Conservation (phyloP, 208 protist species). For the Balamuthia mandrillaris region DNA sequence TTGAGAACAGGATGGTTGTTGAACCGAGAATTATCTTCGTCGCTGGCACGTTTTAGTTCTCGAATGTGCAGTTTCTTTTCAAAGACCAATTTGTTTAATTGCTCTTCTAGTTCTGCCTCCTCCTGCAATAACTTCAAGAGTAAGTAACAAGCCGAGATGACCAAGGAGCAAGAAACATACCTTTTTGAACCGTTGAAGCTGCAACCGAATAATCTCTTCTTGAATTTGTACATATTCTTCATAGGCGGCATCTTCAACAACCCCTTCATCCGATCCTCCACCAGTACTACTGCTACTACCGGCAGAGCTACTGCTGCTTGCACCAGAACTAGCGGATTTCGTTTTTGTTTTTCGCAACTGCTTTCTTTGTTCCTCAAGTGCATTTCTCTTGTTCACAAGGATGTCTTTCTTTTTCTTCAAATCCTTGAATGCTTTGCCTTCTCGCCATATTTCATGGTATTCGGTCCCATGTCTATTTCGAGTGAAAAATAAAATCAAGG, state of each 20-base stretch:
- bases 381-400: neutral
- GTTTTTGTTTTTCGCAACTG: neutral
- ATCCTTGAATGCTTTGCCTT: neutral
- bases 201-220: slow-evolving; percentile 17
- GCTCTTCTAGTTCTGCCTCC: neutral
- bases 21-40: slow-evolving; percentile 51
- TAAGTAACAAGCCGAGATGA: neutral
- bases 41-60: slow-evolving; percentile 55
- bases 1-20: neutral
- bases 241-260: neutral
- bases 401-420: slow-evolving; percentile 11
- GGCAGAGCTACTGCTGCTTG: neutral
- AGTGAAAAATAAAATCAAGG: neutral
- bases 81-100: neutral
- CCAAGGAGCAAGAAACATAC: neutral
- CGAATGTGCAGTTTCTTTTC: slow-evolving; percentile 52
- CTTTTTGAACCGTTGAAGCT: slow-evolving; percentile 14
- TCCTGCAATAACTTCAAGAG: neutral
- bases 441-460: neutral
- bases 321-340: neutral
- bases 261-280: neutral
- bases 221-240: neutral
- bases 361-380: neutral
- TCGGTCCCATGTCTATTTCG: neutral
- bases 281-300: neutral